These are phyloP conservation scores for Ceratocystis albifundus DNA, from an alignment of 2,329 filamentous ascomycete species.

Conservation along the genomic window DNA sequence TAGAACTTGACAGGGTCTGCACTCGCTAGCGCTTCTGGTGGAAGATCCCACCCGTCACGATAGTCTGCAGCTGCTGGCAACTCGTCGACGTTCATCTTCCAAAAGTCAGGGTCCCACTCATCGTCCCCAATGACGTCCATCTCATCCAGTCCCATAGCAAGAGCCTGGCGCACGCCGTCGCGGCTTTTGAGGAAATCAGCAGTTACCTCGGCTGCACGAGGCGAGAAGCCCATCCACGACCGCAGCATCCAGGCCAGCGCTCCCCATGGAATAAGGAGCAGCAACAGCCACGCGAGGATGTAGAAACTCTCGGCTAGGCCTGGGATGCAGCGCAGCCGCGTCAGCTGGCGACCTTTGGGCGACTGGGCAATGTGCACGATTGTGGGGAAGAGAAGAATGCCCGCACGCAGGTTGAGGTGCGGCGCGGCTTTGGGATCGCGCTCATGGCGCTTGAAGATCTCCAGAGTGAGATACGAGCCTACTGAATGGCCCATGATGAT, in stretches of 20 bases:
- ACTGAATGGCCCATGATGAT: constrained; percentile 65
- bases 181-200: constrained; percentile 43
- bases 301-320: constrained; percentile 35
- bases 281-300: constrained; percentile 33
- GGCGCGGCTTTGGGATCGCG: constrained; percentile 30
- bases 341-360: constrained; percentile 45
- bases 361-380: constrained; percentile 58
- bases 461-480: constrained; percentile 58
- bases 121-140: constrained; percentile 48
- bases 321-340: constrained; percentile 29
- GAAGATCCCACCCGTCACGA: not conserved
- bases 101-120: constrained; percentile 47
- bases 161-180: constrained; percentile 48
- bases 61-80: constrained; percentile 5
- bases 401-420: constrained; percentile 38
- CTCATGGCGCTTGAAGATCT: constrained; percentile 50
- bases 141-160: constrained; percentile 50
- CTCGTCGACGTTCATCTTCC: constrained; percentile 32
- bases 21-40: constrained; percentile 25
- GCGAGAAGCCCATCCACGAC: constrained; percentile 38
- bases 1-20: constrained; percentile 37
- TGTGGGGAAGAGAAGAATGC: constrained; percentile 61
- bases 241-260: constrained; percentile 36
- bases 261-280: constrained; percentile 34
- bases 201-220: constrained; percentile 40